Base-by-base conservation (phyloP, 1,284 basidiomycete species). In the Cutaneotrichosporon cutaneum region DNA sequence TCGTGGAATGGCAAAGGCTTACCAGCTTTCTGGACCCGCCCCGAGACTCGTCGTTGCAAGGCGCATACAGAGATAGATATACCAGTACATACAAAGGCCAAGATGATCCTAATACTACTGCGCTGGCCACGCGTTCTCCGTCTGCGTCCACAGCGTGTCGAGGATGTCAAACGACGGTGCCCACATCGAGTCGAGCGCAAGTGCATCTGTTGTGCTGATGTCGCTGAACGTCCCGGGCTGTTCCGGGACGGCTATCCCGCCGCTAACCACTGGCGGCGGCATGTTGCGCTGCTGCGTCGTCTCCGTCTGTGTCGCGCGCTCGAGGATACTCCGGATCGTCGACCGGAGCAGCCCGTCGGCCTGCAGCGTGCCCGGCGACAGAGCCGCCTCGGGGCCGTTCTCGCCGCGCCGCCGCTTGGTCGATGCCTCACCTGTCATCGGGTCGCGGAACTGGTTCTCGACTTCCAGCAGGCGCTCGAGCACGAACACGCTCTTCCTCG, bases 401-500 rank as follows among this genome's bases (percentile, higher is more conserved):
- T 21, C 58, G 30, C n/a, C 50, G 18, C 56, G 56, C 1, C 53
- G 52, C 9, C 58, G 54, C 33, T 60, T 63, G 2, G 48, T 33
- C 2, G 58, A n/a, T 11, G 47, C 36, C 24, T 44, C 54, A 5
- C 35, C 44, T 6, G 33, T 22, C 18, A 33, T 14, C 3, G 33
- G 30, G 3, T 59, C 32, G 3, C 39, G 52, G 33, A 64, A 64
- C 10, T 35, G 22, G 24, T 52, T 26, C 21, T 63, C 62, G n/a
- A 42, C 50, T 6, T 63, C 62, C 13, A 67, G 53, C n/a, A 67
- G 56, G 4, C 63, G 55, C 42, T 67, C 63, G 2, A 67, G 26
- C 5, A 67, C 63, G 18, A 60, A 64, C 1, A 64, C 63, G 24
- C 63, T 64, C 58, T 67, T 64, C 1, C 66, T 58, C 11, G 66